Conservation (phyloP, 306 rosid genomes). For the Purshia tridentata region DNA sequence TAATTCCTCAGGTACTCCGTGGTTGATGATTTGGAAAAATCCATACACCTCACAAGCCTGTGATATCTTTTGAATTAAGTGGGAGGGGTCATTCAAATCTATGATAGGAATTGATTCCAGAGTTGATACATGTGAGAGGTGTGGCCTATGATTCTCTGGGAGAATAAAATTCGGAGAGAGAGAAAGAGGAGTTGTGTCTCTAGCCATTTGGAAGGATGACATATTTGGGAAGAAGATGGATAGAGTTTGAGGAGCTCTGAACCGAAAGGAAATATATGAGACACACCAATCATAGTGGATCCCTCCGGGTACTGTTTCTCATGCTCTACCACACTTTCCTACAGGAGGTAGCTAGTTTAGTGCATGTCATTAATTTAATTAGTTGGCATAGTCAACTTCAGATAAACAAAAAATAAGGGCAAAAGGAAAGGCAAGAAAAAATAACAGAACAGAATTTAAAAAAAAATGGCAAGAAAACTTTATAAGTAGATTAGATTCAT, state of each 20-base stretch:
- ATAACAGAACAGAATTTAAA: too few species aligned
- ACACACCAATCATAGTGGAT: too few species aligned
- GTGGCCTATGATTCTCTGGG: slow-evolving; percentile 43
- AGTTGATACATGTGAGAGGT: slow-evolving; percentile 36
- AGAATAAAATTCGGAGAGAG: slow-evolving; percentile 36
- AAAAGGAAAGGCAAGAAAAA: too few species aligned
- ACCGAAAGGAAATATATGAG: too few species aligned
- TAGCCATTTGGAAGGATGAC: slow-evolving; percentile 32
- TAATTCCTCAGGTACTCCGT: slow-evolving; percentile 41
- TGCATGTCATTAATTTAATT: too few species aligned
- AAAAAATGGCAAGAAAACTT: too few species aligned
- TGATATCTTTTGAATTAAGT: slow-evolving; percentile 32
- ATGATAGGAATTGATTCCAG: slow-evolving; percentile 43
- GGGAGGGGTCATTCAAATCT: slow-evolving; percentile 33
- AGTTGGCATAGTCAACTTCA: too few species aligned
- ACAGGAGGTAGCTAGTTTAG: too few species aligned
- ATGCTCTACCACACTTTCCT: too few species aligned
- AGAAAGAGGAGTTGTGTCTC: slow-evolving; percentile 27
- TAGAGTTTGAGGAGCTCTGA: neutral
- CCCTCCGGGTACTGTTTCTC: too few species aligned
- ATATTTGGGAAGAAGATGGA: slow-evolving; percentile 12
- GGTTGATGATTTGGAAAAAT: slow-evolving; percentile 50
- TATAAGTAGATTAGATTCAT: too few species aligned
- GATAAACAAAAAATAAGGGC: too few species aligned
- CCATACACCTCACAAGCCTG: slow-evolving; percentile 51